Conservation (phyloP, 2,329 filamentous ascomycete genomes). For the Aaosphaeria arxii region DNA sequence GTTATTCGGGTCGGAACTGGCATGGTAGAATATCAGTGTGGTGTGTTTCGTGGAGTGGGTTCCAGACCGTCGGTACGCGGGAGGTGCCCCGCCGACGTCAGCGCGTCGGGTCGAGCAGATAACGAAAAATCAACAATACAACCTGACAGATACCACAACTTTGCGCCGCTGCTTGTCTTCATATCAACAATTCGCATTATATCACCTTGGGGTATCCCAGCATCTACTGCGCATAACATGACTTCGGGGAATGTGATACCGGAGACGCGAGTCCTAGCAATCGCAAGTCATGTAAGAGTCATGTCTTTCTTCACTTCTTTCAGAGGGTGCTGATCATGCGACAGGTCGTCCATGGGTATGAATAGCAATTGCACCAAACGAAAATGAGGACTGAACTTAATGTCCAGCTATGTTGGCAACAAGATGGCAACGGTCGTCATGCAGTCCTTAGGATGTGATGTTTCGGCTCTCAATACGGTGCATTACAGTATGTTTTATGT, state of each 20-base stretch:
- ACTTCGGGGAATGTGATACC: slow-evolving; percentile 47
- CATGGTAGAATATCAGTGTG: too few relatives aligned
- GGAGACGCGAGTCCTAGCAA: slow-evolving; percentile 72
- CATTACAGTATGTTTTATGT: slow-evolving; percentile 74
- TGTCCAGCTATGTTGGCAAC: slow-evolving; percentile 85
- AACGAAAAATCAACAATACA: slow-evolving; percentile 29
- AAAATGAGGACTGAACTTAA: slow-evolving; percentile 14
- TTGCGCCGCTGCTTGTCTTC: not conserved
- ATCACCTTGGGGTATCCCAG: slow-evolving; percentile 49
- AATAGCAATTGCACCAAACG: slow-evolving; percentile 11
- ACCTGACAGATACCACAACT: slow-evolving; percentile 7
- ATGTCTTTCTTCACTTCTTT: not conserved
- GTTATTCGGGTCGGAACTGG: too few relatives aligned
- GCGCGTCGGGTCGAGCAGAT: slow-evolving; percentile 29
- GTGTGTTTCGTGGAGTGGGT: slow-evolving; percentile 3
- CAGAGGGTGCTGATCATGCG: slow-evolving; percentile 18
- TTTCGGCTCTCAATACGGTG: slow-evolving; percentile 91
- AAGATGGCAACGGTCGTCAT: slow-evolving; percentile 95
- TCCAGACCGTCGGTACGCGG: slow-evolving; percentile 16
- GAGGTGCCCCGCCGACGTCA: slow-evolving; percentile 33
- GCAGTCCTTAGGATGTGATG: slow-evolving; percentile 90
- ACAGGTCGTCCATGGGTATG: slow-evolving; percentile 73
- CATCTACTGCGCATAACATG: slow-evolving; percentile 14
- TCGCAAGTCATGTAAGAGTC: slow-evolving; percentile 87
- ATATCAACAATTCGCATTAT: slow-evolving; percentile 1